Evolutionary conservation across 192 early-diverging fungal genomes (phyloP).

Genomic region (Ambispora gerdemannii): DNA sequence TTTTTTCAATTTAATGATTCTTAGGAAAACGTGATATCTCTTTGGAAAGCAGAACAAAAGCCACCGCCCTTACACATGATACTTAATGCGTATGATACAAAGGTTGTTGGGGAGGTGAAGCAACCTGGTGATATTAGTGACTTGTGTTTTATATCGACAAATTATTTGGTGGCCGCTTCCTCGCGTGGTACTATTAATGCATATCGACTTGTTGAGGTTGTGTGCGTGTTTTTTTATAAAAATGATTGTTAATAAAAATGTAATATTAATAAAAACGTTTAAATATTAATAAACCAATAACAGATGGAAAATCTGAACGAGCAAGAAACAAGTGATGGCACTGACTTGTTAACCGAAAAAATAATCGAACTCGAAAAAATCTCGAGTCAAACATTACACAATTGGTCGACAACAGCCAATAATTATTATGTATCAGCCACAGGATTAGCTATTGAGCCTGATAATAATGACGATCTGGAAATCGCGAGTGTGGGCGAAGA

Average conservation of each 20-base stretch:
- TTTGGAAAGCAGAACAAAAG: slow-evolving; percentile 23
- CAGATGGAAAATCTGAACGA: not conserved
- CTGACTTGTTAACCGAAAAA: not conserved
- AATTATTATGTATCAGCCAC: slow-evolving; percentile 19
- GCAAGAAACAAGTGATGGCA: not conserved
- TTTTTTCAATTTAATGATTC: not conserved
- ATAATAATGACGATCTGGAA: slow-evolving; percentile 13
- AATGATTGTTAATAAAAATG: not conserved
- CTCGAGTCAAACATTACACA: slow-evolving; percentile 1
- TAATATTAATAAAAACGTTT: not conserved
- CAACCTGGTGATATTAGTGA: slow-evolving; percentile 30
- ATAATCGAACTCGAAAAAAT: not conserved
- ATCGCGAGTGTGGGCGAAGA: slow-evolving; percentile 31
- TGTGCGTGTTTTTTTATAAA: not conserved
- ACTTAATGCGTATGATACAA: not conserved
- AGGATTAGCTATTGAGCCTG: slow-evolving; percentile 24
- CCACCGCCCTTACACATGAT: not conserved
- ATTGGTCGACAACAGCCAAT: not conserved
- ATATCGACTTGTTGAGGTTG: slow-evolving; percentile 10
- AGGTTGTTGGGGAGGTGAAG: not conserved
- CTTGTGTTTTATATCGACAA: slow-evolving; percentile 12
- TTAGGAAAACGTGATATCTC: slow-evolving; percentile 24
- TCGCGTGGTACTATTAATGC: slow-evolving; percentile 24
- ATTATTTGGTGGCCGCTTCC: slow-evolving; percentile 22
- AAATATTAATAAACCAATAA: not conserved